phyloP scores from a whole-genome alignment of 2,329 filamentous ascomycete species.

The Pseudogymnoascus sp. region DNA sequence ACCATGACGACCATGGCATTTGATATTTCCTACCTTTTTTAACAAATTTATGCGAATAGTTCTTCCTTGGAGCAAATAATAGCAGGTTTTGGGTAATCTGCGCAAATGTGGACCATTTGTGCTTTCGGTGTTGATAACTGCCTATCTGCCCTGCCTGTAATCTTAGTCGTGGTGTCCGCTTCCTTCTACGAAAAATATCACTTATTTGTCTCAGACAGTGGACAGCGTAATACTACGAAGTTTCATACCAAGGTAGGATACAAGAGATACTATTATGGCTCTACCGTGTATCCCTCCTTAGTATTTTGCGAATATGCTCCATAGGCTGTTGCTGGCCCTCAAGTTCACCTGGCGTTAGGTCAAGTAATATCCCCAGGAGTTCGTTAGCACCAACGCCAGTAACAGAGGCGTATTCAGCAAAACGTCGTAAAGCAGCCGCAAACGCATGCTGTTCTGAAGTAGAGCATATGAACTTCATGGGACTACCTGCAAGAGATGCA shows the following conservation, averaged over 20 bases:
- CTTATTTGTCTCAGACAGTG: too few relatives aligned
- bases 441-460: neutral
- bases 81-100: neutral
- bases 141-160: neutral
- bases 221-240: neutral
- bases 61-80: neutral
- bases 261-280: neutral
- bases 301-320: neutral
- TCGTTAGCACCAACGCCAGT: neutral
- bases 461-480: neutral
- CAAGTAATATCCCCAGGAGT: neutral
- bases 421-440: neutral
- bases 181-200: too few relatives aligned
- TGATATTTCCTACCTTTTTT: neutral
- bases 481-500: neutral
- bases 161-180: too few relatives aligned
- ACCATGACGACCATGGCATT: neutral
- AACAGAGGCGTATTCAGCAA: neutral
- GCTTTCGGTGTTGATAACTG: neutral
- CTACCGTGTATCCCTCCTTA: neutral
- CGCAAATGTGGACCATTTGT: neutral
- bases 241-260: neutral
- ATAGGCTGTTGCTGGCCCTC: neutral
- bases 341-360: neutral
- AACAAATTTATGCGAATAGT: neutral